Conservation (phyloP, 108 stramenopile genomes). For the Cyclotella kingstonii region DNA sequence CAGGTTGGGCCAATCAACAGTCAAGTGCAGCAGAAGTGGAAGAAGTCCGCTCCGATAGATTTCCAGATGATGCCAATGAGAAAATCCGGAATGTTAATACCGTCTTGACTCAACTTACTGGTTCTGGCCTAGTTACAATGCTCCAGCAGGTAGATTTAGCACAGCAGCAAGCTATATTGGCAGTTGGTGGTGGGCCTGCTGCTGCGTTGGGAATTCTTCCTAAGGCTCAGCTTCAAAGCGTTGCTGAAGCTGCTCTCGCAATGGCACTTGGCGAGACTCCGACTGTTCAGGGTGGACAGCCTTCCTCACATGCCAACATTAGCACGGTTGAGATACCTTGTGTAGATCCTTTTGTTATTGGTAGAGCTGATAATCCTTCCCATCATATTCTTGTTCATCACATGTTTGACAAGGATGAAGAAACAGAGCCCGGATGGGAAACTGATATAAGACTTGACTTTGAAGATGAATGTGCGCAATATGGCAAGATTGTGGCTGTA, state of each 20-base stretch:
- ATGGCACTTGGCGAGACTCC: constrained; percentile 31
- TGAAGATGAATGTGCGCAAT: constrained; percentile 85
- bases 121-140: constrained; percentile 42
- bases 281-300: constrained; percentile 38
- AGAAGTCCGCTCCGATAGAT: constrained; percentile 59
- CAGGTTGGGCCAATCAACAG: constrained; percentile 87
- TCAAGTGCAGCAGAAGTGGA: constrained; percentile 44
- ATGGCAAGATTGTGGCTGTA: constrained; percentile 72
- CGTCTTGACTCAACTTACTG: constrained; percentile 51
- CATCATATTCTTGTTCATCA: constrained; percentile 80
- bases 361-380: constrained; percentile 43
- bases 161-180: constrained; percentile 33
- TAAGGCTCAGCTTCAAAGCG: constrained; percentile 29
- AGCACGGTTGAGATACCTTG: background rate
- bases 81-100: constrained; percentile 60
- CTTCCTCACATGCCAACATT: background rate
- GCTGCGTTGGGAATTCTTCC: constrained; percentile 41
- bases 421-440: constrained; percentile 89
- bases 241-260: constrained; percentile 50
- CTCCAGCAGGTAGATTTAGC: constrained; percentile 28
- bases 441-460: constrained; percentile 89
- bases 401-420: constrained; percentile 93
- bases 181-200: constrained; percentile 38
- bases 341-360: constrained; percentile 38
- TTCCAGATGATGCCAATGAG: constrained; percentile 73